A percentile compares a stretch with the other conserved stretches of the same genome.
phyloP scores from a whole-genome alignment of 805 yeast genomes.

The Limtongozyma cylindracea region DNA sequence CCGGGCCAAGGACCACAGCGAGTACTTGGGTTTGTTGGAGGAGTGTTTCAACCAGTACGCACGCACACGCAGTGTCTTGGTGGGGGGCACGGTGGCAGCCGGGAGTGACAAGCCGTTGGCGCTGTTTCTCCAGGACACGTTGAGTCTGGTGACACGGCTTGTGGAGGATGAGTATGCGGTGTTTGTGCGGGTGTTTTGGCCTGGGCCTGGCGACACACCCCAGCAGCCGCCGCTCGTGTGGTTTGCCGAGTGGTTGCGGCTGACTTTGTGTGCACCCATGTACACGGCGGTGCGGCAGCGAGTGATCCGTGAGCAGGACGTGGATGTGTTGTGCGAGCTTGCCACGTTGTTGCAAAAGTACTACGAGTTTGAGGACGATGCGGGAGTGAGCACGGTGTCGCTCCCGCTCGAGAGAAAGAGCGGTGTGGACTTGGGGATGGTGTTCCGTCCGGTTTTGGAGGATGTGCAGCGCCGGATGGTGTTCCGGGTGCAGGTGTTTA shows the following conservation, averaged over 20 bases:
- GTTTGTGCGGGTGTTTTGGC: constrained; percentile 31
- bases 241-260: too few relatives aligned
- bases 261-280: too few relatives aligned
- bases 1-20: constrained; percentile 10
- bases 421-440: constrained; percentile 21
- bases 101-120: constrained; percentile 12
- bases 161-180: constrained; percentile 34
- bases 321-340: constrained; percentile 48
- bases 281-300: constrained; percentile 44
- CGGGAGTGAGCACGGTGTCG: constrained; percentile 1
- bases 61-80: constrained; percentile 21
- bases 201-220: too few relatives aligned
- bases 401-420: constrained; percentile 1
- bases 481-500: constrained; percentile 49
- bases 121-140: constrained; percentile 32
- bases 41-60: constrained; percentile 48
- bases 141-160: constrained; percentile 32
- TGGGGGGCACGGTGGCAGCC: constrained; percentile 12
- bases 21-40: constrained; percentile 37
- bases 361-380: constrained; percentile 32
- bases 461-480: constrained; percentile 65
- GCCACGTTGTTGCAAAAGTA: constrained; percentile 44
- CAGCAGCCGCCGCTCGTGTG: too few relatives aligned
- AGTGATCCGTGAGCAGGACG: constrained; percentile 45
- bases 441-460: constrained; percentile 46